Evolutionary conservation across 345 rosid species (phyloP).

Genomic region (Corymbia maculata): DNA sequence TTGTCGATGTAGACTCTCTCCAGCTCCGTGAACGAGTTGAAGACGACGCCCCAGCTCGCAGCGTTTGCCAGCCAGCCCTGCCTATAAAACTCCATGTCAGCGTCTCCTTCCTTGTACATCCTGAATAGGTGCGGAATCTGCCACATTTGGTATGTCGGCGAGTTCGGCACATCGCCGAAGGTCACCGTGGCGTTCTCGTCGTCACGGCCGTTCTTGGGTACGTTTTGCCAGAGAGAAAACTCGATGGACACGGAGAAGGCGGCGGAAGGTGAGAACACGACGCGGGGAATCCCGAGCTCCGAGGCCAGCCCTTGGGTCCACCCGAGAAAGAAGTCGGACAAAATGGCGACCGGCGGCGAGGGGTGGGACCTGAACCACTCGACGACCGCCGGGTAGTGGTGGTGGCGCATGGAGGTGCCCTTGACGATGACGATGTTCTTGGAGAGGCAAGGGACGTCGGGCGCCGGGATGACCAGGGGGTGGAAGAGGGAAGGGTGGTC

Average conservation of each 20-base stretch:
- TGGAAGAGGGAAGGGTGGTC: constrained; percentile 13
- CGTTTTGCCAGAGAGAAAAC: constrained; percentile 9
- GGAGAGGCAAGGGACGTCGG: neutral
- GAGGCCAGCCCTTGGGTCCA: constrained; percentile 52
- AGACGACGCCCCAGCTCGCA: constrained; percentile 41
- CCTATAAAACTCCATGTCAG: constrained; percentile 18
- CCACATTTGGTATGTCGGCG: constrained; percentile 23
- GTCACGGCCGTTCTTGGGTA: neutral
- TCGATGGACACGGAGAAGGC: constrained; percentile 18
- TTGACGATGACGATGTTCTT: neutral
- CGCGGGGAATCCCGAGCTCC: constrained; percentile 22
- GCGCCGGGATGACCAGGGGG: constrained; percentile 14
- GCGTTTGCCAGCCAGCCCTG: constrained; percentile 16
- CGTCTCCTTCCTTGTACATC: constrained; percentile 13
- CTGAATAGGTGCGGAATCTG: constrained; percentile 21
- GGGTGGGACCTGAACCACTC: constrained; percentile 32
- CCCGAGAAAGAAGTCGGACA: constrained; percentile 61
- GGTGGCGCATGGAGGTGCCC: constrained; percentile 18
- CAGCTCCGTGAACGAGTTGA: constrained; percentile 42
- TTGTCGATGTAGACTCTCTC: constrained; percentile 34
- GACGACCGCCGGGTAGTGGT: constrained; percentile 23
- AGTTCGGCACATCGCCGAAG: constrained; percentile 27
- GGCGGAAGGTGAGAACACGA: constrained; percentile 56
- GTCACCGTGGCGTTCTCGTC: constrained; percentile 2
- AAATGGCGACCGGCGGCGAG: constrained; percentile 43